These are phyloP conservation scores for Plasmodium inui DNA, from an alignment of 169 alveolate genomes.

Conservation along the genomic window DNA sequence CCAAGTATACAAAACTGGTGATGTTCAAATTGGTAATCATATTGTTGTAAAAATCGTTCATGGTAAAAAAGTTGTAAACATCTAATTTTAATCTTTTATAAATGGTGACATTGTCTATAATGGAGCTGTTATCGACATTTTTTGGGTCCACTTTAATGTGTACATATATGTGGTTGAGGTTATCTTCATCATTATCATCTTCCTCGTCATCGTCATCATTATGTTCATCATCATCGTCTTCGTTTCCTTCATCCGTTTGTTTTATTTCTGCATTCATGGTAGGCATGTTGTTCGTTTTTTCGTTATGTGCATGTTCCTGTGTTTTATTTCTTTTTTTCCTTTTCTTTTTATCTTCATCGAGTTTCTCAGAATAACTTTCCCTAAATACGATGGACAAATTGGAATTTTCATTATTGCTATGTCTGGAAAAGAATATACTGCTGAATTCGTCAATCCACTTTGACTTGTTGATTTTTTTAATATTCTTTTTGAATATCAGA, in stretches of 20 bases:
- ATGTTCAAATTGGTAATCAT: conserved; percentile 65
- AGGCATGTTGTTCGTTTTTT: not conserved
- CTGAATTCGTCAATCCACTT: conserved; percentile 76
- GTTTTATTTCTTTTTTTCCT: conserved; percentile 26
- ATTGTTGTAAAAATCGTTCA: conserved; percentile 72
- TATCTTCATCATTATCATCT: conserved; percentile 3
- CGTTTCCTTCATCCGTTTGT: conserved; percentile 13
- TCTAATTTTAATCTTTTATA: conserved; percentile 75
- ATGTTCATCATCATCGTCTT: conserved; percentile 9
- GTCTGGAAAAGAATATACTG: conserved; percentile 59
- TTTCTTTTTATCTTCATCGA: conserved; percentile 54
- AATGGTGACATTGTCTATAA: conserved; percentile 50
- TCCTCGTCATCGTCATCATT: not conserved
- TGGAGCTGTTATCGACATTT: conserved; percentile 55
- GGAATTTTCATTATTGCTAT: conserved; percentile 46
- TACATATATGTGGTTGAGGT: conserved; percentile 35
- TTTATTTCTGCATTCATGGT: not conserved
- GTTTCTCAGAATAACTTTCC: conserved; percentile 36
- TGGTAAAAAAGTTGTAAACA: conserved; percentile 66
- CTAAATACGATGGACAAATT: conserved; percentile 40
- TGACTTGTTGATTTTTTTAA: conserved; percentile 58
- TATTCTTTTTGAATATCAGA: conserved; percentile 60
- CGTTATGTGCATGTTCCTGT: conserved; percentile 11
- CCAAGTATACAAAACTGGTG: conserved; percentile 57
- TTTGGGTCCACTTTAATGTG: conserved; percentile 48